Conservation (phyloP, 2,329 filamentous ascomycete genomes). For the Chrysoporthe puriensis region DNA sequence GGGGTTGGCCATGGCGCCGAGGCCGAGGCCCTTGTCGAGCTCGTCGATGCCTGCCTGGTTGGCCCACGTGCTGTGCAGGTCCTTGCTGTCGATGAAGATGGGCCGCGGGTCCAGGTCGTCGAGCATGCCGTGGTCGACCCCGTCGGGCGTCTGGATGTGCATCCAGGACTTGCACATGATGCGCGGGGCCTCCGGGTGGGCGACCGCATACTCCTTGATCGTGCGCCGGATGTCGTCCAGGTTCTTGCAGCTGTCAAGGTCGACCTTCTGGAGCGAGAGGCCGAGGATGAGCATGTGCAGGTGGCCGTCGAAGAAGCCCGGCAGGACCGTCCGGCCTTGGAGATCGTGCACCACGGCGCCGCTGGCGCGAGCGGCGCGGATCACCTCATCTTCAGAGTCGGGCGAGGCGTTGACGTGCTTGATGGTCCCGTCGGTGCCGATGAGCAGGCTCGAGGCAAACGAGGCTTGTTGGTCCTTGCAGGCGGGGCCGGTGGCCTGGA, state of each 20-base stretch:
- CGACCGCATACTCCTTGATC: constrained; percentile 49
- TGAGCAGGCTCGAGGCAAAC: constrained; percentile 44
- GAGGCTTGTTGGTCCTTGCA: constrained; percentile 33
- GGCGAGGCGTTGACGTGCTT: constrained; percentile 40
- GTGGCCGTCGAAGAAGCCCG: constrained; percentile 61
- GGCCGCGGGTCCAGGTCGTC: constrained; percentile 56
- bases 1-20: constrained; percentile 50
- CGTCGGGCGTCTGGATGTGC: constrained; percentile 55
- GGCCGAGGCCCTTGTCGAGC: constrained; percentile 52
- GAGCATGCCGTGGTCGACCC: constrained; percentile 52
- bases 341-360: constrained; percentile 40
- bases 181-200: constrained; percentile 48
- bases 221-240: constrained; percentile 52
- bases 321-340: constrained; percentile 48
- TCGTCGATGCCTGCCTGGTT: constrained; percentile 56
- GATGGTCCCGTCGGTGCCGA: constrained; percentile 40
- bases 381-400: constrained; percentile 34
- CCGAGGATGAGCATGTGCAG: constrained; percentile 61
- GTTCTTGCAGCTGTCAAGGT: constrained; percentile 49
- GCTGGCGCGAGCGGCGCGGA: constrained; percentile 35
- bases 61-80: constrained; percentile 60
- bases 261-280: constrained; percentile 55
- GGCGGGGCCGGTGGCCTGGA: constrained; percentile 37
- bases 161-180: constrained; percentile 60
- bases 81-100: constrained; percentile 60